Percentiles rank a stretch among this genome's conserved stretches.
These are phyloP conservation scores for Suillus plorans DNA, from an alignment of 768 basidiomycete species.

Conservation along the genomic window DNA sequence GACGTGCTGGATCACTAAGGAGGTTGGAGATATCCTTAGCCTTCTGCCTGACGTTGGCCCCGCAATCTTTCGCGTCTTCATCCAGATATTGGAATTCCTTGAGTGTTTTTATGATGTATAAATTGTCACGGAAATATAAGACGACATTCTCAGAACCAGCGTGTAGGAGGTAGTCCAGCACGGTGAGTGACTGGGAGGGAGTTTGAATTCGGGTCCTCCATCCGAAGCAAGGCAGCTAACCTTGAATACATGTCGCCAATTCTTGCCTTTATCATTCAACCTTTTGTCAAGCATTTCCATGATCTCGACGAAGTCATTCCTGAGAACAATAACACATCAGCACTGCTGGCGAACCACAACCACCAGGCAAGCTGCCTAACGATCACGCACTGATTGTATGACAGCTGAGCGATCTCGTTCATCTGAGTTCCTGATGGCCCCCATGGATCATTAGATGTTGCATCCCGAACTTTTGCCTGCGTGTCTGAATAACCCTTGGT, in stretches of 20 bases:
- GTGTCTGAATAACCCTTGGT: slow-evolving; percentile 95
- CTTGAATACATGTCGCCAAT: slow-evolving; percentile 99
- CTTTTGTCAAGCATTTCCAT: slow-evolving; percentile 99
- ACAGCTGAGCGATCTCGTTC: slow-evolving; percentile 97
- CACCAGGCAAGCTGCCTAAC: background rate
- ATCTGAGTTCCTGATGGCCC: slow-evolving; percentile 97
- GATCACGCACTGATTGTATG: slow-evolving; percentile 85
- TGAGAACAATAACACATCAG: slow-evolving; percentile 17
- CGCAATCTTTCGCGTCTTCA: slow-evolving; percentile 95
- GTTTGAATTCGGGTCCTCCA: background rate
- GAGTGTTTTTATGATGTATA: slow-evolving; percentile 97
- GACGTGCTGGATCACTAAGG: slow-evolving; percentile 78
- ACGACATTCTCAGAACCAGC: slow-evolving; percentile 98
- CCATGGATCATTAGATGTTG: slow-evolving; percentile 98
- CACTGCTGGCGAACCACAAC: background rate
- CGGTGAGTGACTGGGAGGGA: slow-evolving; percentile 69
- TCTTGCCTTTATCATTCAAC: slow-evolving; percentile 98
- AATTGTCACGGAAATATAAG: slow-evolving; percentile 95
- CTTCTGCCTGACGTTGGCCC: slow-evolving; percentile 96
- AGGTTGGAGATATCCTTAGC: slow-evolving; percentile 98
- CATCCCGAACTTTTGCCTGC: slow-evolving; percentile 93
- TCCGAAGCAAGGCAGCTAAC: slow-evolving; percentile 37
- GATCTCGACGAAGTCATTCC: slow-evolving; percentile 97
- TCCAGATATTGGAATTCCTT: slow-evolving; percentile 98
- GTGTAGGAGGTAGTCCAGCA: slow-evolving; percentile 94